Percentiles rank a stretch among this genome's conserved stretches.
phyloP scores from a whole-genome alignment of 306 rosid species.

The Cucumis sativus region Cucumber_9930_V3 NC_026655.2:1481501-1482000 shows the following conservation, averaged over 20 bases:
- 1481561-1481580: too few species aligned
- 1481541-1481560: too few species aligned
- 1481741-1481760: not conserved
- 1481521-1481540: too few species aligned
- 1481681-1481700: not conserved
- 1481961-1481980: too few species aligned
- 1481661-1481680: not conserved
- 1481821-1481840: not conserved
- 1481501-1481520: too few species aligned
- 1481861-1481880: not conserved
- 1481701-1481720: not conserved
- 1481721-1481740: not conserved
- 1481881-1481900: too few species aligned
- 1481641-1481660: not conserved
- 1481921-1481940: not conserved
- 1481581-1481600: not conserved
- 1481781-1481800: not conserved
- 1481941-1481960: not conserved
- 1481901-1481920: not conserved
- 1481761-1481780: not conserved
- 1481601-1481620: not conserved
- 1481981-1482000: not conserved
- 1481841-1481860: not conserved
- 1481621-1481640: not conserved
- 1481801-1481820: not conserved